Conservation (phyloP, 306 rosid species). For the Pachyrhizus erosus region DNA sequence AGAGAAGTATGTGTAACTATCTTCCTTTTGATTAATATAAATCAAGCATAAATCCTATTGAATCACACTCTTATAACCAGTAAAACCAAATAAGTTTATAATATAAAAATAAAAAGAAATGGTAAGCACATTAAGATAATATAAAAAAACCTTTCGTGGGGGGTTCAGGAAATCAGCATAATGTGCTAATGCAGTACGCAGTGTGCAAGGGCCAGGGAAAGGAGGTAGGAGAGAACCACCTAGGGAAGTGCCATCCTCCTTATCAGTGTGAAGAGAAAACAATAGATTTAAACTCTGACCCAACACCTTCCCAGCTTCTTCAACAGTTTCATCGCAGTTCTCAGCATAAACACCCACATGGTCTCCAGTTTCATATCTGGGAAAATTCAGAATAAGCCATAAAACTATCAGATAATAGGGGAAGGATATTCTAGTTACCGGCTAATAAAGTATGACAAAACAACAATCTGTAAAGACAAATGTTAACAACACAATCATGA, state of each 20-base stretch:
- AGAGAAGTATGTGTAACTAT: slow-evolving; percentile 15
- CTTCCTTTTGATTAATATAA: slow-evolving; percentile 7
- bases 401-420: slow-evolving; percentile 25
- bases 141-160: slow-evolving; percentile 76
- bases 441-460: slow-evolving; percentile 11
- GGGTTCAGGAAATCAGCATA: slow-evolving; percentile 91
- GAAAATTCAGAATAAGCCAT: slow-evolving; percentile 40
- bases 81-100: not conserved
- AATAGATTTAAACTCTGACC: slow-evolving; percentile 72
- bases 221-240: slow-evolving; percentile 89
- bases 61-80: slow-evolving; percentile 22
- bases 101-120: slow-evolving; percentile 12
- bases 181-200: slow-evolving; percentile 72
- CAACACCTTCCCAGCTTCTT: slow-evolving; percentile 81
- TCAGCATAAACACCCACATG: slow-evolving; percentile 95
- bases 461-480: not conserved
- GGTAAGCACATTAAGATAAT: slow-evolving; percentile 17
- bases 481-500: not conserved
- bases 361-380: slow-evolving; percentile 97
- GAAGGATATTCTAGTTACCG: slow-evolving; percentile 1
- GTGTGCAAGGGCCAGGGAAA: slow-evolving; percentile 87
- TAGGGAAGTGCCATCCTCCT: slow-evolving; percentile 80
- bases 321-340: slow-evolving; percentile 77
- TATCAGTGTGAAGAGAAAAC: slow-evolving; percentile 81
- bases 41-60: not conserved